A percentile compares a stretch with the other conserved stretches of the same genome.
phyloP scores from a whole-genome alignment of 164 flowering plant species.

The Piper longum region DNA sequence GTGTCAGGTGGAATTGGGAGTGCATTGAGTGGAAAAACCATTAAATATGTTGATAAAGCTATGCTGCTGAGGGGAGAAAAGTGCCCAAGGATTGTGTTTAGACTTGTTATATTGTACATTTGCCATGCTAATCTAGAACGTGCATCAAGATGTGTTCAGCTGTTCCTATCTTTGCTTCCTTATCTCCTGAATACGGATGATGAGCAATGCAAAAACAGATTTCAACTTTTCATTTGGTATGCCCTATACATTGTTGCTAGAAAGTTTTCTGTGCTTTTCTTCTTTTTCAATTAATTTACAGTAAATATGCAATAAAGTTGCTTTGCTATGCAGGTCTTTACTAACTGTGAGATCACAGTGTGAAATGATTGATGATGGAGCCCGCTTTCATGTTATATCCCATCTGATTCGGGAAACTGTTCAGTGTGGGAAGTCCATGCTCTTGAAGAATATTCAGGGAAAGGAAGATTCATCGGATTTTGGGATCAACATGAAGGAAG shows the following conservation, averaged over 20 bases:
- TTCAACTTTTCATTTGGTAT: conserved; percentile 91
- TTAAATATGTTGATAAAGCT: conserved; percentile 72
- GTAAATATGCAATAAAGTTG: background rate
- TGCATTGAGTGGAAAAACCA: conserved; percentile 78
- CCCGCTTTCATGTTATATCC: conserved; percentile 82
- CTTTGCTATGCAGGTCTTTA: conserved; percentile 42
- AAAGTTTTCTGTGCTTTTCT: background rate
- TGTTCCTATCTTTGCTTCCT: conserved; percentile 64
- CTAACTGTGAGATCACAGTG: conserved; percentile 61
- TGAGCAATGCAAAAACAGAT: conserved; percentile 77
- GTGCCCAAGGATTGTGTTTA: conserved; percentile 69
- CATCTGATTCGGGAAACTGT: conserved; percentile 85
- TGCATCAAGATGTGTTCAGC: conserved; percentile 81
- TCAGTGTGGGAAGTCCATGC: conserved; percentile 67
- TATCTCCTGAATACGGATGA: conserved; percentile 71
- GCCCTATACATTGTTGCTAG: background rate
- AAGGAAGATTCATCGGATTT: conserved; percentile 58
- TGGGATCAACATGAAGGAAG: conserved; percentile 37
- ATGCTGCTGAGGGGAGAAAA: conserved; percentile 91
- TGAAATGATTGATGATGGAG: conserved; percentile 79
- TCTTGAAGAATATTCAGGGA: conserved; percentile 50
- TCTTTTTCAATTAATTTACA: conserved; percentile 2
- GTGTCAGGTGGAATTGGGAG: conserved; percentile 91
- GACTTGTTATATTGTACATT: conserved; percentile 66
- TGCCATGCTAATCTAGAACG: conserved; percentile 63